phyloP scores from a whole-genome alignment of 257 asterid species.

The Verbena officinalis region DNA sequence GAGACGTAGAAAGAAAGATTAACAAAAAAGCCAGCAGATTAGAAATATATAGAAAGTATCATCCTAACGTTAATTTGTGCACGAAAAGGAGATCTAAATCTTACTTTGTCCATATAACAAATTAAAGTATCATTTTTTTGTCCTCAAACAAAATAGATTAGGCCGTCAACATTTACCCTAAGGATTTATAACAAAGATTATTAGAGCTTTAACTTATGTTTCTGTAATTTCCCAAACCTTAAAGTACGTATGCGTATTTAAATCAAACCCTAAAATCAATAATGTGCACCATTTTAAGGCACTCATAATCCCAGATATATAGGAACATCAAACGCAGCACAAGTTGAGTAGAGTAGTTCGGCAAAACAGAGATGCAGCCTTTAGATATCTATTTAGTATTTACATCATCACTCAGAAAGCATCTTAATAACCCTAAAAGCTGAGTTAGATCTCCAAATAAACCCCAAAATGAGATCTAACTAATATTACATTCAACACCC shows the following conservation, averaged over 20 bases:
- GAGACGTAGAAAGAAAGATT: constrained; percentile 36
- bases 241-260: no score
- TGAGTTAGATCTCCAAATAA: constrained; percentile 41
- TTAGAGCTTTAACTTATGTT: no score
- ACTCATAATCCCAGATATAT: background rate
- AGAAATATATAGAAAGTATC: no score
- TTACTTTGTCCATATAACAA: constrained; percentile 26
- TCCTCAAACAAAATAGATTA: constrained; percentile 4
- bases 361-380: background rate
- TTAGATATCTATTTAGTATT: background rate
- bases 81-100: constrained; percentile 18
- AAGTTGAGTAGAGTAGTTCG: background rate
- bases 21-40: constrained; percentile 21
- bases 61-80: no score
- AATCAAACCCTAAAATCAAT: no score
- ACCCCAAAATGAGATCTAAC: constrained; percentile 60
- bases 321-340: background rate
- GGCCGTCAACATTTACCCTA: no score
- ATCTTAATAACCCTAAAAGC: constrained; percentile 21
- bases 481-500: constrained; percentile 4
- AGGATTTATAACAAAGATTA: no score
- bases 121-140: constrained; percentile 31
- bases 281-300: background rate
- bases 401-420: background rate
- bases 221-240: no score